Evolutionary conservation across 192 early-diverging fungal species (phyloP), one percentile per base, ranked within the genome.

Genomic region (Spinellus fusiger): DNA sequence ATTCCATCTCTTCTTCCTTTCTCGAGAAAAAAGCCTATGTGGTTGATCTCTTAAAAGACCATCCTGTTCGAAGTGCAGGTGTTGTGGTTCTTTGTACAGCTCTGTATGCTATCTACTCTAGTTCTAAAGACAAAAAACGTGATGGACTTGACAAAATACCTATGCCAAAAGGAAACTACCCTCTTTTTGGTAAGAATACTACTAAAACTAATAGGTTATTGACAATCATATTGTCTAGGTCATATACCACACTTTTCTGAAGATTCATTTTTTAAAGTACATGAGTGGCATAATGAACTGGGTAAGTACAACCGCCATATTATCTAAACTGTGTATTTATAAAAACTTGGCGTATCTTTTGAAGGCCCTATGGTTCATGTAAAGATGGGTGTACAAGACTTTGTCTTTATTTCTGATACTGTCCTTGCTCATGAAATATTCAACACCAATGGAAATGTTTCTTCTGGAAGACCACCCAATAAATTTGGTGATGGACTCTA

Each of bases 361-460:
- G 6, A 28, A 0, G 49, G 48, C 8, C 56, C 56, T 1, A 58
- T 58, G 10, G 9, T 58, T 22, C 37, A 37, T 13, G 10, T 58
- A 12, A 58, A 23, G 15, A 37, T 58, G 56, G 56, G 56, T 22
- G 37, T 58, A 27, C 56, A 58, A 26, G 23, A 58, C 20, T 58
- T 34, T 34, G 26, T 58, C 16, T 40, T 46, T 13, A 44, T 58
- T 16, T 16, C 22, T 28, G 56, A 44, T 25, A 20, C 56, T 27
- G 16, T 6, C 13, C 34, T 58, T 44, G 56, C 56, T 4, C 56
- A 58, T 58, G 13, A 58, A 25, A 18, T 58, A 10, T 58, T 58
- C 7, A 26, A 23, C 27, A 20, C 20, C 5, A 25, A 44, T 58
- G 56, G 56, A 34, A 27, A 25, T 15, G 18, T 23, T 7, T 22